These are phyloP conservation scores for Uronychia setigera DNA, from an alignment of 73 alveolate genomes.

Conservation along the genomic window DNA sequence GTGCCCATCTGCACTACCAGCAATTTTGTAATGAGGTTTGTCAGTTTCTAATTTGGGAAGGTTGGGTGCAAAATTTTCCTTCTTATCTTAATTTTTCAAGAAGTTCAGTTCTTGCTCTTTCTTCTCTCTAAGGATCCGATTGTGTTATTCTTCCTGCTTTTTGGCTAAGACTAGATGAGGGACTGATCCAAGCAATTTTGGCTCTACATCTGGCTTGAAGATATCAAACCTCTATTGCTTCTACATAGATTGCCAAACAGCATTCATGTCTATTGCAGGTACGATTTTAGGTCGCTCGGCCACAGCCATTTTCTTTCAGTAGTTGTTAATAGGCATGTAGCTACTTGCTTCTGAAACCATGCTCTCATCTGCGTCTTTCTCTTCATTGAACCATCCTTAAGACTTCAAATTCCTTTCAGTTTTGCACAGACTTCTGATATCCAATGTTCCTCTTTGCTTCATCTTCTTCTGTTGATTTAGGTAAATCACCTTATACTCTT, in stretches of 20 bases:
- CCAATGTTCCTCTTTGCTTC: background rate
- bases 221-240: background rate
- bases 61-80: no score
- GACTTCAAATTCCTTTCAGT: background rate
- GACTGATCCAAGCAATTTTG: background rate
- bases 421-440: background rate
- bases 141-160: background rate
- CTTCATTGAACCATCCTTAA: background rate
- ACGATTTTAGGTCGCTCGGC: background rate
- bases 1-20: no score
- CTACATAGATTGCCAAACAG: background rate
- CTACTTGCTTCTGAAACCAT: background rate
- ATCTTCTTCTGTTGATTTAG: constrained; percentile 4
- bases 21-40: no score
- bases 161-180: background rate
- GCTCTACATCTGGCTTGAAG: background rate
- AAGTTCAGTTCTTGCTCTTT: no score
- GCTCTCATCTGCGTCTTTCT: background rate
- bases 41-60: no score
- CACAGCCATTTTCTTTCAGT: background rate
- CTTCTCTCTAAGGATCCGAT: no score
- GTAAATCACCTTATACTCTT: constrained; percentile 27
- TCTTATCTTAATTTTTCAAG: no score
- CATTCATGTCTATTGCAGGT: background rate
- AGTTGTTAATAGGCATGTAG: background rate